Percentiles rank a stretch among this genome's conserved stretches.
Conservation (phyloP, 495 filamentous ascomycete genomes). For the Annulohypoxylon moriforme region DNA sequence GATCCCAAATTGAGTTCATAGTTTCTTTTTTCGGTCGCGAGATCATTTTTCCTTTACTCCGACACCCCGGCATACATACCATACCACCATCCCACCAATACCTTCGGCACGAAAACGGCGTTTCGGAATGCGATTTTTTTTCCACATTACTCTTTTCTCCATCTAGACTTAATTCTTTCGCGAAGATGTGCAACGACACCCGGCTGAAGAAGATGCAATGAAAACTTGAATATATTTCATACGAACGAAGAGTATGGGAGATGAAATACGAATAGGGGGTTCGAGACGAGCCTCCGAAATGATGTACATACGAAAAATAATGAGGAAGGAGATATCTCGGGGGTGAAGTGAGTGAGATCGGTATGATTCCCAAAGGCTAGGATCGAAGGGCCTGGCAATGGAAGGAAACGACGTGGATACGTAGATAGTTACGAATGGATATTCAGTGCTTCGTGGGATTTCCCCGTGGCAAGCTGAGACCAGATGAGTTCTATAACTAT, state of each 20-base stretch:
- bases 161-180: constrained; percentile 27
- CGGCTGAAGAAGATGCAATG: constrained; percentile 16
- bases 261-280: constrained; percentile 21
- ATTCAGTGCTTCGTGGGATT: constrained; percentile 11
- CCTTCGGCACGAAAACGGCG: constrained; percentile 31
- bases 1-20: constrained; percentile 30
- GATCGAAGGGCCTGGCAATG: constrained; percentile 9
- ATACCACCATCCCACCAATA: constrained; percentile 1
- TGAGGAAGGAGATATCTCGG: constrained; percentile 2
- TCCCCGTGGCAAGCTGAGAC: constrained; percentile 7
- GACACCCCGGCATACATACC: constrained; percentile 29
- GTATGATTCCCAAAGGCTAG: constrained; percentile 1
- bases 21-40: constrained; percentile 11
- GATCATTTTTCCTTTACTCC: constrained; percentile 10
- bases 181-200: constrained; percentile 22
- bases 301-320: constrained; percentile 43
- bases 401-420: constrained; percentile 1
- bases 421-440: constrained; percentile 30
- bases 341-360: constrained; percentile 1
- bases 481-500: not conserved
- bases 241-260: constrained; percentile 22
- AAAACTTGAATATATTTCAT: constrained; percentile 17
- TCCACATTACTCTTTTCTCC: not conserved
- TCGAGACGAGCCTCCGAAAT: constrained; percentile 19
- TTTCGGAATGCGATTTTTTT: constrained; percentile 32